These are phyloP conservation scores for Gyrodon lividus DNA, from an alignment of 768 basidiomycete genomes.

Conservation along the genomic window DNA sequence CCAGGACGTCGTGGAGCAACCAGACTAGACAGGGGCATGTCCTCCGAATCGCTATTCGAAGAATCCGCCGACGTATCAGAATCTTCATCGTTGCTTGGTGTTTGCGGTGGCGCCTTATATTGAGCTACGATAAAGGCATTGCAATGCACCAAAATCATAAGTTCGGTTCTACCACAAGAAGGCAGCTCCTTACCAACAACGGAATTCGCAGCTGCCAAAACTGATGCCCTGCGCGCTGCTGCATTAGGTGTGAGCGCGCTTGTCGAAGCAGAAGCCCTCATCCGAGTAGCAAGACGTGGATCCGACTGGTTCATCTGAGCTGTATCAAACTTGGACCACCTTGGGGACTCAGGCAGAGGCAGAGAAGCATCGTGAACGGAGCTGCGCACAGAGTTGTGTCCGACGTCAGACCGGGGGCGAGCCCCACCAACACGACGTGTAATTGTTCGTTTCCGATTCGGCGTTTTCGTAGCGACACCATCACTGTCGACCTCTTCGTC, in stretches of 20 bases:
- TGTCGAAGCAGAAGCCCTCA: constrained; percentile 56
- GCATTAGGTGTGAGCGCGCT: constrained; percentile 54
- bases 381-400: constrained; percentile 11
- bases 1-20: constrained; percentile 66
- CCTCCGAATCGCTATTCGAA: constrained; percentile 47
- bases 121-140: constrained; percentile 3
- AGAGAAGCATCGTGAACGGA: neutral
- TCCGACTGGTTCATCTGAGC: constrained; percentile 28
- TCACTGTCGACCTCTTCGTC: constrained; percentile 39
- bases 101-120: neutral
- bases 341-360: constrained; percentile 7
- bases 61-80: constrained; percentile 29
- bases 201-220: constrained; percentile 34
- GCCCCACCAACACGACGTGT: constrained; percentile 20
- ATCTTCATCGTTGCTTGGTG: constrained; percentile 17
- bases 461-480: constrained; percentile 33
- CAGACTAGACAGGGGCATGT: constrained; percentile 63
- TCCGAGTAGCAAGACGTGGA: constrained; percentile 22
- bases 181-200: constrained; percentile 28
- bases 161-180: neutral
- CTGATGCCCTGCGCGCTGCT: constrained; percentile 51
- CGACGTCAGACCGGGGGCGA: constrained; percentile 18
- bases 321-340: constrained; percentile 17
- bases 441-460: constrained; percentile 34
- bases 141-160: neutral